These are phyloP conservation scores for Pythium rishiriense DNA, from an alignment of 352 stramenopile genomes.

Conservation along the genomic window DNA sequence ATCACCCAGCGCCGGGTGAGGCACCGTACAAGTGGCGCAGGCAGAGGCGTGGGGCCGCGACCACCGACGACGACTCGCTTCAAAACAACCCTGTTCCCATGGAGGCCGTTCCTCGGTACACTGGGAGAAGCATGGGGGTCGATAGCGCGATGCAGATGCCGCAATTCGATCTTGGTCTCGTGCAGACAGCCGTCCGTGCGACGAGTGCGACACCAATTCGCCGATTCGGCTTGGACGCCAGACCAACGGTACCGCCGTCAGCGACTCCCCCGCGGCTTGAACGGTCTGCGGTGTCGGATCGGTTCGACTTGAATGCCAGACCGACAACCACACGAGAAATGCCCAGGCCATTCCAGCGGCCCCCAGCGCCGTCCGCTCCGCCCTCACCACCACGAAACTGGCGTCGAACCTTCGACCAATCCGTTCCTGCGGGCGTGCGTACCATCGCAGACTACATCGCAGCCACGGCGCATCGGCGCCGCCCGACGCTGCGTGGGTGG, in stretches of 20 bases:
- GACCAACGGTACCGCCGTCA: too few species aligned
- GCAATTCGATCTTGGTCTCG: not conserved
- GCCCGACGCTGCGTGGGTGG: constrained; percentile 9
- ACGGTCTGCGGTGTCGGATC: too few species aligned
- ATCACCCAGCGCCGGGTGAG: not conserved
- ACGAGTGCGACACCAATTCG: not conserved
- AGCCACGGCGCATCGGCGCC: constrained; percentile 5
- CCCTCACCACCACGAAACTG: not conserved
- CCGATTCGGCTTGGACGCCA: too few species aligned
- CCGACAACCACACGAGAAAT: not conserved
- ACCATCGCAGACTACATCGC: constrained; percentile 20
- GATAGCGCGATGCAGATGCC: not conserved
- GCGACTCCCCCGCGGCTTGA: too few species aligned
- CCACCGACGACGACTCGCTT: not conserved
- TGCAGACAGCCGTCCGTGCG: not conserved
- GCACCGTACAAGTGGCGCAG: constrained; percentile 6
- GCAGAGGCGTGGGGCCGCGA: not conserved
- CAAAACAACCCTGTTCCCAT: not conserved
- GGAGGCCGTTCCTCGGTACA: constrained; percentile 6
- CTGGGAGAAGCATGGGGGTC: not conserved
- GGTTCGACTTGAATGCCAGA: too few species aligned
- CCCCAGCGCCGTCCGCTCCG: too few species aligned
- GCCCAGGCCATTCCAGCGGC: not conserved
- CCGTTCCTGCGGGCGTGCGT: constrained; percentile 1
- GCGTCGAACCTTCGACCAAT: not conserved